Base-by-base conservation (phyloP, 176 grass and related monocot species). In the Lolium perenne region DNA sequence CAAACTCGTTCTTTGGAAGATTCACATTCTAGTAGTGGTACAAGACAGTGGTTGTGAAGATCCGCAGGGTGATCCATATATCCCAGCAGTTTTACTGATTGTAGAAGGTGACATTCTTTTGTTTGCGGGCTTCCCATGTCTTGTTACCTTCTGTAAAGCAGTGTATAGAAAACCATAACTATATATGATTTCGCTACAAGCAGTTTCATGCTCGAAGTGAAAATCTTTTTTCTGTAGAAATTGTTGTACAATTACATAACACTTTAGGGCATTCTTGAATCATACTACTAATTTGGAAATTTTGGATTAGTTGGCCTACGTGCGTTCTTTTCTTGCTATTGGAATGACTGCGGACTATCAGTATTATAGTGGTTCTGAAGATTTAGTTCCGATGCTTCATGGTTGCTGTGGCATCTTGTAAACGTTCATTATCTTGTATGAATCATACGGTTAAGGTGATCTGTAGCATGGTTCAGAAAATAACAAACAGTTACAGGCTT, bases 1-100 rank as follows among this genome's bases (percentile, higher is more conserved):
- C 83, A 13, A 82, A 68, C 38, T 95, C 92, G 38, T 90, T 94
- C 80, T 95, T 98, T 66, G 81, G 90, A 32, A 92, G 90, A 90
- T 95, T 98, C 75, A 77, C 96, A 0, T 95, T 98, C 84, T 91
- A 86, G 66, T 46, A 63, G 64, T 41, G 8, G 26, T 18, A 74
- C 2, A 48, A 14, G 46, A 69, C 38, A 54, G 56, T 38, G 8
- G 21, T 85, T 93, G 38, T 78, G 80, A 79, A 88, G 74, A 83
- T 90, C 84, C 16, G 66, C 85, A 46, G 32, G 40, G 8, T 29
- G 78, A 22, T 59, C 41, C 63, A 53, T 47, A 17, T 35, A 50
- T 71, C 18, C 70, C 43, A 51, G 40, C n/a, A n/a, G 8, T 89
- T 87, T 85, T 84, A 40, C 54, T 78, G 47, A 71, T 61, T 25